Conservation (phyloP, 1,284 basidiomycete species). For the Mrakiaceae sp. region DNA sequence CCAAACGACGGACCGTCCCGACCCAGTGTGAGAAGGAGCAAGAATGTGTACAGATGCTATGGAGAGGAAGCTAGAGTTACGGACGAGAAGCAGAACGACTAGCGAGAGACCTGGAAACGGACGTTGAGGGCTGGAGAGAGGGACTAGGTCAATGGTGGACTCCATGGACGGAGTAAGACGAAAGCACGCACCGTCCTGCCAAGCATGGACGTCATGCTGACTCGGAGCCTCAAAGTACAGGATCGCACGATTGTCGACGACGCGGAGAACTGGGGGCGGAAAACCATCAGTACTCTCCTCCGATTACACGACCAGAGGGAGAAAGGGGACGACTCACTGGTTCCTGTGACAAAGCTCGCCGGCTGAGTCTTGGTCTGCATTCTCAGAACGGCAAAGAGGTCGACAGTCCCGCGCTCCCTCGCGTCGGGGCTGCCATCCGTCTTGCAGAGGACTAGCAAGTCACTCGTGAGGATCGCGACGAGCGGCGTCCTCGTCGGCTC, state of each 20-base stretch:
- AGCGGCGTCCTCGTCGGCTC: slow-evolving; percentile 62
- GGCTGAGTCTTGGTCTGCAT: slow-evolving; percentile 82
- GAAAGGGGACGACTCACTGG: slow-evolving; percentile 22
- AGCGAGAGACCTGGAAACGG: slow-evolving; percentile 48
- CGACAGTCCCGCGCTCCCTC: slow-evolving; percentile 59
- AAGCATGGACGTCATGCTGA: slow-evolving; percentile 68
- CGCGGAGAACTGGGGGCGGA: slow-evolving; percentile 50
- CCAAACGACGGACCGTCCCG: no score
- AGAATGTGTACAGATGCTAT: no score
- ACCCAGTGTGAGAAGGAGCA: no score
- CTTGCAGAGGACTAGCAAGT: slow-evolving; percentile 77
- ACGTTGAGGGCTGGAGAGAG: slow-evolving; percentile 46
- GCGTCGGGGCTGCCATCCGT: slow-evolving; percentile 49
- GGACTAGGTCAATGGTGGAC: slow-evolving; percentile 14
- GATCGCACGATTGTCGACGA: slow-evolving; percentile 80
- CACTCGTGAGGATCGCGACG: slow-evolving; percentile 76
- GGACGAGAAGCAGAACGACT: not conserved
- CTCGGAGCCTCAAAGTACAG: slow-evolving; percentile 80
- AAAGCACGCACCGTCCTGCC: slow-evolving; percentile 64
- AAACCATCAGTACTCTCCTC: slow-evolving; percentile 8
- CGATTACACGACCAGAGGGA: slow-evolving; percentile 9
- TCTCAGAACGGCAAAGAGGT: slow-evolving; percentile 82
- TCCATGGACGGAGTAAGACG: not conserved
- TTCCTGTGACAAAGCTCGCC: slow-evolving; percentile 73
- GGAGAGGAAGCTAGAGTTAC: slow-evolving; percentile 8